Percentiles rank a stretch among this genome's conserved stretches.
phyloP scores from a whole-genome alignment of 129 eudicot species.

The Saposhnikovia divaricata region DNA sequence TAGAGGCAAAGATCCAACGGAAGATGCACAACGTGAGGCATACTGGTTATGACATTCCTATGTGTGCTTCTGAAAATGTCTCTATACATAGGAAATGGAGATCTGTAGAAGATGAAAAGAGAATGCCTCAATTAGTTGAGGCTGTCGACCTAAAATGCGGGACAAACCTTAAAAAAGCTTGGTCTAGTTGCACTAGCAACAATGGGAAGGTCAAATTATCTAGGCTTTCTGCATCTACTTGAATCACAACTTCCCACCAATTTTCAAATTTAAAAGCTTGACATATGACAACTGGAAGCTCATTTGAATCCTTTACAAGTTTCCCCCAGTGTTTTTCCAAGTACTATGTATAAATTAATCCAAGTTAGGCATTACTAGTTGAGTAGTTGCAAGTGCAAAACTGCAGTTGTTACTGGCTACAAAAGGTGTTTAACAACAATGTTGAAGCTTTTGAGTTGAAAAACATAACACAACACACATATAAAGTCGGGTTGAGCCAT shows the following conservation, averaged over 20 bases:
- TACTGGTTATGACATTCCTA: background rate
- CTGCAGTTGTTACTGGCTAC: background rate
- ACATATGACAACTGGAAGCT: background rate
- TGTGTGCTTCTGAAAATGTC: background rate
- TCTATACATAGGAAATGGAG: background rate
- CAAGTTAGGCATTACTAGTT: no score
- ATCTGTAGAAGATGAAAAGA: slow-evolving; percentile 6
- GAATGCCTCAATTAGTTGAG: background rate
- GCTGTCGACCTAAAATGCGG: slow-evolving; percentile 4
- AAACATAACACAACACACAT: no score
- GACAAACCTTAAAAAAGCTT: background rate
- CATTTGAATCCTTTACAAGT: background rate
- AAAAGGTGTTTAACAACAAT: no score
- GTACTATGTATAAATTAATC: no score
- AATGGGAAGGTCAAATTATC: background rate
- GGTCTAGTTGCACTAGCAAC: background rate
- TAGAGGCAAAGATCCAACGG: background rate
- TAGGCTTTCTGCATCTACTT: background rate
- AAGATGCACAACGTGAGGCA: background rate
- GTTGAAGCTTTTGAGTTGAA: background rate
- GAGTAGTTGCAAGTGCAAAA: no score
- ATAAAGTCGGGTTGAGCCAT: no score
- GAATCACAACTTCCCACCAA: background rate
- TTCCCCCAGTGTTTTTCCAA: background rate
- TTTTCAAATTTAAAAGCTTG: background rate